Base-by-base conservation (phyloP, 768 basidiomycete species). In the Gymnopilus junonius region DNA sequence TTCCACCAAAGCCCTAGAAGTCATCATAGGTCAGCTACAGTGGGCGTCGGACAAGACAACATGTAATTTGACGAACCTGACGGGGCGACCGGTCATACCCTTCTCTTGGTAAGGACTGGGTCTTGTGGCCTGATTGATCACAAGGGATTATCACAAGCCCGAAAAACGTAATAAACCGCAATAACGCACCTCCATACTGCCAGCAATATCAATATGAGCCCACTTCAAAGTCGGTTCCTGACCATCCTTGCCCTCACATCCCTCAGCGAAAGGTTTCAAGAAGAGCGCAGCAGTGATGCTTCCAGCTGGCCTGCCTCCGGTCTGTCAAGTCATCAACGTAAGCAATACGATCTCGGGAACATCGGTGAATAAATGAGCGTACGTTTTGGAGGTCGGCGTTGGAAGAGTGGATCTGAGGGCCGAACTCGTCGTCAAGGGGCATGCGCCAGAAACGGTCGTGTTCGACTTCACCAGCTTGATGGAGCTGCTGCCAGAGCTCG, bases 401-500 rank as follows among this genome's bases (percentile, higher is more conserved):
- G 27, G 87, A 89, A 7, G 81, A 82, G 72, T 87, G 75, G 68
- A 96, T 95, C 72, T 93, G 92, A 11, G 87, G 84, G 0, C 85
- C 87, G 66, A 83, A 96, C 60, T 89, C 92, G 45, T 93, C 92
- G 68, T 93, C 89, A 57, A 96, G 85, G 10, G 94, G 94, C 88
- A 95, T 87, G 27, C 94, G 86, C 94, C 94, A 95, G 82, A 96
- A 89, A 58, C 88, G 87, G 75, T 94, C 93, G 70, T 90, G 85
- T 69, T 93, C 91, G 14, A 76, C 75, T 76, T 88, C 85, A 11
- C 92, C 93, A 2, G 94, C 93, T 2, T 72, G 79, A 64, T 86
- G 79, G 11, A 96, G 83, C 58, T 84, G 79, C 37, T 83, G 69
- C 92, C 92, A 95, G 20, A 96, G 87, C 23, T 80, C 75, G 65